These are phyloP conservation scores for Yarrowia deformans DNA, from an alignment of 805 yeast species.

Conservation along the genomic window DNA sequence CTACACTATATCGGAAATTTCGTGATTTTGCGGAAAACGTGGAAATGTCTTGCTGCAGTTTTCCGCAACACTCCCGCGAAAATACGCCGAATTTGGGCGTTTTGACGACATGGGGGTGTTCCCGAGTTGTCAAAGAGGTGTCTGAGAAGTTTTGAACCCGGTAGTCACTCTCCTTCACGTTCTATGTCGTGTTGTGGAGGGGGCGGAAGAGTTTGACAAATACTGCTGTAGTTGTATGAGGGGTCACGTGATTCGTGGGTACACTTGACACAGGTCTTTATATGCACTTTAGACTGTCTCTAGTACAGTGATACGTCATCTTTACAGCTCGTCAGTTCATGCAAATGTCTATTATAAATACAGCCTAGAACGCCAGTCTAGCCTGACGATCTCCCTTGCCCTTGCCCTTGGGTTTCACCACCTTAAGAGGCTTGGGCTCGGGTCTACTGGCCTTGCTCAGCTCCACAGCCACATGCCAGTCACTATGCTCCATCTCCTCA, in stretches of 20 bases:
- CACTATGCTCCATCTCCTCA: slow-evolving; percentile 50
- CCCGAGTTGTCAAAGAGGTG: neutral
- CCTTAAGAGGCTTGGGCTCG: slow-evolving; percentile 26
- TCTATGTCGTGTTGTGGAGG: neutral
- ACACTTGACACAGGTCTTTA: no score
- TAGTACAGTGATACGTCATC: no score
- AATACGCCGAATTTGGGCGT: neutral
- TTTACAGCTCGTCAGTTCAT: neutral
- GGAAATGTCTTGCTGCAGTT: neutral
- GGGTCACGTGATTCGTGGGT: no score
- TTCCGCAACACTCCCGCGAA: neutral
- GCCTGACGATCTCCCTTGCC: slow-evolving; percentile 15
- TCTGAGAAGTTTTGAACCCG: neutral
- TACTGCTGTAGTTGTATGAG: no score
- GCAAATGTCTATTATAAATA: slow-evolving; percentile 25
- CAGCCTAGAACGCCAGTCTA: slow-evolving; percentile 12
- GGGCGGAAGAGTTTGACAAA: no score
- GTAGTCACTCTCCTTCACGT: neutral
- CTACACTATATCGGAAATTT: slow-evolving; percentile 33
- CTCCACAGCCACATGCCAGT: slow-evolving; percentile 53
- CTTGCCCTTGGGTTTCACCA: slow-evolving; percentile 30
- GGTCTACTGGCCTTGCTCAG: slow-evolving; percentile 41
- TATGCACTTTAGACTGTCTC: no score
- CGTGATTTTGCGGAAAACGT: neutral
- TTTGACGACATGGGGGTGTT: no score